Evolutionary conservation across 768 basidiomycete species (phyloP).

Genomic region (Boletus vinaceobasis): DNA sequence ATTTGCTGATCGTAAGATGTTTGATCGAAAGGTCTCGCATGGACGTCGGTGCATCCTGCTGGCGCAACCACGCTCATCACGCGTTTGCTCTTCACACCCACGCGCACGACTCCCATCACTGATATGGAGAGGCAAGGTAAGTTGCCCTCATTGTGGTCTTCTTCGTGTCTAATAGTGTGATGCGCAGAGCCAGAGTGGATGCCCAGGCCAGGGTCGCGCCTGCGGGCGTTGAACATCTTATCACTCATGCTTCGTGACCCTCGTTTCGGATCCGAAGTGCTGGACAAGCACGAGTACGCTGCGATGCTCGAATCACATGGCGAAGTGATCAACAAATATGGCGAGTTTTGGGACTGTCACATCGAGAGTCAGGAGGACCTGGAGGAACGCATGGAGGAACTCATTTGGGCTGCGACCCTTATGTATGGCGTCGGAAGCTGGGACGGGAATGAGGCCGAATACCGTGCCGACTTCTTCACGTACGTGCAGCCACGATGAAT

Average conservation of each 20-base stretch:
- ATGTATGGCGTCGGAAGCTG: constrained; percentile 62
- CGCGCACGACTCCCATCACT: constrained; percentile 18
- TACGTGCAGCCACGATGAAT: constrained; percentile 33
- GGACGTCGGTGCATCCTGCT: constrained; percentile 48
- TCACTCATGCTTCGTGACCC: constrained; percentile 53
- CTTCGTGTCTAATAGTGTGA: background rate
- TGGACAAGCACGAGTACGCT: constrained; percentile 35
- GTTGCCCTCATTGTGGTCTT: background rate
- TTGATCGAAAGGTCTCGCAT: constrained; percentile 51
- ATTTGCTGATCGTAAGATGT: background rate
- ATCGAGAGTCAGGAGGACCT: constrained; percentile 37
- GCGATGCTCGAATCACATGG: constrained; percentile 37
- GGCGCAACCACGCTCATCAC: constrained; percentile 36
- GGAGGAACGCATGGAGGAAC: constrained; percentile 55
- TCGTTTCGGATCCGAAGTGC: constrained; percentile 27
- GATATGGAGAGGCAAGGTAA: constrained; percentile 22
- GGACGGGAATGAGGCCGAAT: constrained; percentile 33
- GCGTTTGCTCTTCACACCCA: constrained; percentile 28
- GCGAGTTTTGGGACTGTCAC: constrained; percentile 45
- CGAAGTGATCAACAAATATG: constrained; percentile 41
- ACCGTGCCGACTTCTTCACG: constrained; percentile 67
- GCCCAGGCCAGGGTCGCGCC: constrained; percentile 32
- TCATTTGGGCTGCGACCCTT: constrained; percentile 54
- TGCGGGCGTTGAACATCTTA: constrained; percentile 48
- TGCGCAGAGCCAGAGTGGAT: constrained; percentile 22